Evolutionary conservation across 73 alveolate genomes (phyloP), one percentile per base, ranked within the genome.

Genomic region (Paramecium bursaria): DNA sequence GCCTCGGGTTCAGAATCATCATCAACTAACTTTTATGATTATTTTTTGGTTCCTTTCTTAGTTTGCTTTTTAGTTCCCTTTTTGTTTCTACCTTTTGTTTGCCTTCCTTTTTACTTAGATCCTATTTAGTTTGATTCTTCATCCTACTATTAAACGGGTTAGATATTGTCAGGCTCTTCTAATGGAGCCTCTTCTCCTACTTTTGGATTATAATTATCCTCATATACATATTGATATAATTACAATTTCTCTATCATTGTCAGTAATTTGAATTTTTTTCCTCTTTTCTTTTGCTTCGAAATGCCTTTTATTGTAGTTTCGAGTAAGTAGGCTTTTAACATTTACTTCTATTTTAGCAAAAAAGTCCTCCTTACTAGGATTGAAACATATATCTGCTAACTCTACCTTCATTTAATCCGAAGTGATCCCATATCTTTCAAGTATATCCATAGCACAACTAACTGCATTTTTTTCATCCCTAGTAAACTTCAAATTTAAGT

Each of bases 341-440:
- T 14, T 11, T 1, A 91, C 13, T n/a, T 74, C 46, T 2, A 89
- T 21, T n/a, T 77, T 15, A 15, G 19, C 39, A 35, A 53, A 90
- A 30, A 25, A 50, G 46, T 75, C 49, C 17, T 49, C 50, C 10
- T 85, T 86, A 13, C 74, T 51, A 35, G 73, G 75, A 50, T 91
- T 86, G 60, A 76, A 73, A 44, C 75, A 31, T 7, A 93, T 87
- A 73, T 85, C 88, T 50, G 75, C 53, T 7, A 96, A 54, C 53
- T 93, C 92, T 54, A 94, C 99, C 75, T 96, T 96, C 48, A 96
- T 91, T 46, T 55, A 90, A 14, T 92, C 97, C 9, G 92, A 86
- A 48, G 60, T 91, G 35, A 96, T 85, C 19, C 90, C 85, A 51
- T 87, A 90, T 67, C 89, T 85, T 9, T 88, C 89, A 74, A 96